phyloP scores from a whole-genome alignment of 2,329 filamentous ascomycete species.

The Aspergillus bombycis region DNA sequence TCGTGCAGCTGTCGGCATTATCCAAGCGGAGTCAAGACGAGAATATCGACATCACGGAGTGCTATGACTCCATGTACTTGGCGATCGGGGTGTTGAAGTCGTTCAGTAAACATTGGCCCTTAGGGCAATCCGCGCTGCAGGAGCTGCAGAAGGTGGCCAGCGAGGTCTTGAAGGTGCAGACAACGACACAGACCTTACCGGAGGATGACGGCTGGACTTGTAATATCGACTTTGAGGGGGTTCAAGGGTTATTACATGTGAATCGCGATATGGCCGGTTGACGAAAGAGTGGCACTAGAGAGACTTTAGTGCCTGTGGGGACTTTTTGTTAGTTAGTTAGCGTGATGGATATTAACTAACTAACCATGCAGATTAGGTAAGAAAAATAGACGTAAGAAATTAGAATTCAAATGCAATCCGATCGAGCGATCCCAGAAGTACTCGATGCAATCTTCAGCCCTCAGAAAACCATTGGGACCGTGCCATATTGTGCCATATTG shows the following conservation, averaged over 20 bases:
- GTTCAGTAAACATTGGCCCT: background rate
- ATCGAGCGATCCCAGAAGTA: no score
- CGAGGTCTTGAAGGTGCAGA: background rate
- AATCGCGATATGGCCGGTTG: background rate
- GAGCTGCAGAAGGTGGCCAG: constrained; percentile 1
- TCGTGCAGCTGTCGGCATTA: background rate
- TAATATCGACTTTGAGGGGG: background rate
- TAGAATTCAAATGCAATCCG: no score
- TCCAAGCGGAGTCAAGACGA: background rate
- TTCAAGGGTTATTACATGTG: background rate
- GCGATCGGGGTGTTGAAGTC: constrained; percentile 1
- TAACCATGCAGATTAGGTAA: no score
- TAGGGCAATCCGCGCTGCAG: background rate
- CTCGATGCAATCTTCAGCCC: no score
- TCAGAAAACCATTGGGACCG: background rate
- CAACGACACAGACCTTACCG: background rate
- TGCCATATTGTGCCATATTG: background rate
- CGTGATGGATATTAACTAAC: no score
- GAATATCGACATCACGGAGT: background rate
- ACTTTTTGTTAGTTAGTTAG: no score
- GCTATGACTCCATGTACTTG: constrained; percentile 3
- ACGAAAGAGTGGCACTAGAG: no score
- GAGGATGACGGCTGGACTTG: background rate
- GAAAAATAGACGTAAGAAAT: no score
- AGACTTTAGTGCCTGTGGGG: no score